Evolutionary conservation across 73 alveolate species (phyloP).

Genomic region (Diophrys appendiculata): DNA sequence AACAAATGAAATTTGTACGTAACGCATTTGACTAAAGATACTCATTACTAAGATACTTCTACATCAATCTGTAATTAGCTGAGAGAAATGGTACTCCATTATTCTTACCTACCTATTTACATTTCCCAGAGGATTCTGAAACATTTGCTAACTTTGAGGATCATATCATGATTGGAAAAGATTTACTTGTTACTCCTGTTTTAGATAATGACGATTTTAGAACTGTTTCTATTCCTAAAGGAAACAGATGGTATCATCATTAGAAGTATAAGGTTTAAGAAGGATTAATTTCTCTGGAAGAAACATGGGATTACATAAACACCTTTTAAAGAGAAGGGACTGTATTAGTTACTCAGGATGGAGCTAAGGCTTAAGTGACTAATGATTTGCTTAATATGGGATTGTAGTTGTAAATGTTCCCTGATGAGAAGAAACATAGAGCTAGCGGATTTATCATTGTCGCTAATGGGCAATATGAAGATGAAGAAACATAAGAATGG

Average conservation of each 20-base stretch:
- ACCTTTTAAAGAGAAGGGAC: too few relatives aligned
- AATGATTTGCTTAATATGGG: too few relatives aligned
- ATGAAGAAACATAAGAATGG: too few relatives aligned
- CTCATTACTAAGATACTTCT: constrained; percentile 5
- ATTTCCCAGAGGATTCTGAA: constrained; percentile 4
- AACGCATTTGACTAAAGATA: constrained; percentile 10
- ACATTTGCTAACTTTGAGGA: background rate
- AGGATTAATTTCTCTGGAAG: too few relatives aligned
- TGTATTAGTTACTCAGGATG: too few relatives aligned
- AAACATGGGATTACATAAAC: too few relatives aligned
- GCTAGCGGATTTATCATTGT: too few relatives aligned
- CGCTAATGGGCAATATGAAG: too few relatives aligned
- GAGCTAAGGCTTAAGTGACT: too few relatives aligned
- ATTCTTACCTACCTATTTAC: constrained; percentile 8
- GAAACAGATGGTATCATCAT: background rate
- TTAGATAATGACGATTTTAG: background rate
- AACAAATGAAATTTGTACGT: background rate
- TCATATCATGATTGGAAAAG: constrained; percentile 1
- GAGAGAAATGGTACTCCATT: background rate
- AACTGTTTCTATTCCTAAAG: background rate
- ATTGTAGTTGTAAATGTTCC: too few relatives aligned
- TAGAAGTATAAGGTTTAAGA: too few relatives aligned
- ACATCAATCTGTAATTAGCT: constrained; percentile 6
- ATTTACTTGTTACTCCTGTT: background rate
- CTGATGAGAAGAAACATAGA: too few relatives aligned